Base-by-base conservation (phyloP, 768 basidiomycete genomes). In the Phanerodontia chrysosporium region DNA sequence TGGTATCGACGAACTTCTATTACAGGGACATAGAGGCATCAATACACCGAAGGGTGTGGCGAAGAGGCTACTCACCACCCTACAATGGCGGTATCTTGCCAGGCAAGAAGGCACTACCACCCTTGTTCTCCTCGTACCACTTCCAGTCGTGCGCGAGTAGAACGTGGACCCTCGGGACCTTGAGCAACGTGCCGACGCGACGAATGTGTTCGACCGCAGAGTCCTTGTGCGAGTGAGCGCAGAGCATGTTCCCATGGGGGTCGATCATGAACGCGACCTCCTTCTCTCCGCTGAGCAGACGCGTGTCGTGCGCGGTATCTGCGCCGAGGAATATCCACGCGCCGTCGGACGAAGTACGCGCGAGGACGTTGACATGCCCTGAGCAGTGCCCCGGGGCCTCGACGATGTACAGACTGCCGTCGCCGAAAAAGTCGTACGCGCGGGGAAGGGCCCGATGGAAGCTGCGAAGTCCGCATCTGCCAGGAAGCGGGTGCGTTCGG, bases 331-430 rank as follows among this genome's bases (percentile, higher is more conserved):
- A 80, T 14, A 85, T 72, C 84, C 84, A 86, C 1, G 70, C 76
- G 9, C 83, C 83, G 24, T 78, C 75, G 3, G 75, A 49, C 18
- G 81, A 83, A 3, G 81, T 84, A 49, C 84, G 81, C 6, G 74
- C 81, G 12, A 84, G 76, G 32, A 80, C 60, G 60, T 80, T 83
- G 58, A 85, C 61, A 55, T 86, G 84, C 0, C 85, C 85, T 1
- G 71, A 67, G 30, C 83, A 65, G 65, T 86, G 84, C 0, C 85
- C 84, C 1, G 83, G 76, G 1, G 83, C 77, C 62, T 86, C 80
- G 58, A 86, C 65, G 60, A 86, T 74, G 62, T 82, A 85, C 32
- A 84, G 66, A 62, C 80, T 82, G 7, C 84, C 84, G 60, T 87
- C 84, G n/a, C 76, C 76, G 62, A 79, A 84, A 63, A 76, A 78